Conservation (phyloP, 2,329 filamentous ascomycete species). For the Trichoderma oligosporum region DNA sequence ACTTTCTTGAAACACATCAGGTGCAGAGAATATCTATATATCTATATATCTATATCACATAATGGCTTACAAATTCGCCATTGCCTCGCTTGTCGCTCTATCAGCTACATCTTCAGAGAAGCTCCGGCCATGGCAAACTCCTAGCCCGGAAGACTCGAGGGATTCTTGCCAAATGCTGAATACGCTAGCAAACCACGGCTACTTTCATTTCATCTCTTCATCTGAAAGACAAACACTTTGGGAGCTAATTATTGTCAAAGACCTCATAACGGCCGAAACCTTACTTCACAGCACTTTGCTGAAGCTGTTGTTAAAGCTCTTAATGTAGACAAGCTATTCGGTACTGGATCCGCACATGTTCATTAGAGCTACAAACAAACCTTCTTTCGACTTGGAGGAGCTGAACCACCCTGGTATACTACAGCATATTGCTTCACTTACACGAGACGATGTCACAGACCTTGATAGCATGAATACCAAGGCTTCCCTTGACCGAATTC, state of each 20-base stretch:
- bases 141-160: conserved; percentile 20
- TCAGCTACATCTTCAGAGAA: background rate
- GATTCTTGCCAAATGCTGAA: conserved; percentile 27
- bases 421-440: conserved; percentile 21
- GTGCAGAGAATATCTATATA: background rate
- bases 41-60: background rate
- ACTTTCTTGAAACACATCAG: background rate
- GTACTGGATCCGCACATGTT: conserved; percentile 11
- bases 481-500: conserved; percentile 5
- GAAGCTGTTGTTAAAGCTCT: conserved; percentile 22
- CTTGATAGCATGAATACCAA: background rate
- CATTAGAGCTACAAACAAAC: conserved; percentile 11
- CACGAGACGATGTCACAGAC: conserved; percentile 17
- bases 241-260: conserved; percentile 2
- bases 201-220: conserved; percentile 17
- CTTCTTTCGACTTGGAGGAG: conserved; percentile 19
- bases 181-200: conserved; percentile 26
- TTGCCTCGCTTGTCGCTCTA: conserved; percentile 1
- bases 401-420: conserved; percentile 21
- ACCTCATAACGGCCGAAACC: conserved; percentile 22
- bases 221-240: background rate
- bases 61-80: background rate
- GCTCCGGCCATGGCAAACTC: conserved; percentile 17
- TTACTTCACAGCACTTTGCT: conserved; percentile 22
- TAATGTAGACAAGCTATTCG: conserved; percentile 19